phyloP scores from a whole-genome alignment of 2,329 filamentous ascomycete species.

The Stagonosporopsis chrysanthemi region DNA sequence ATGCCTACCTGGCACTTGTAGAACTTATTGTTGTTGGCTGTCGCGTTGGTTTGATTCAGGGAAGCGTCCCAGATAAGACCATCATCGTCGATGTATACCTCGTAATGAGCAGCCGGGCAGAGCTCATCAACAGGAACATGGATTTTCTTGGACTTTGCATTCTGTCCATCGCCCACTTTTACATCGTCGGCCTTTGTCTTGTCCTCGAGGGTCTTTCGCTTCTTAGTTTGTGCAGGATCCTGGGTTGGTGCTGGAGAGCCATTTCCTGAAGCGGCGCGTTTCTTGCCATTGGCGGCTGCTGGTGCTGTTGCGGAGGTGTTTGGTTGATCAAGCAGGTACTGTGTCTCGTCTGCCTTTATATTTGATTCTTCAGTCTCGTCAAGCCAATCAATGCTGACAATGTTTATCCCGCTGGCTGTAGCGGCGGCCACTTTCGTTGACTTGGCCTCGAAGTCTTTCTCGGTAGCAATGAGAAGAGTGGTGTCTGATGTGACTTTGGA shows the following conservation, averaged over 20 bases:
- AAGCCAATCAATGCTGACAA: conserved; percentile 70
- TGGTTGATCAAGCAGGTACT: conserved; percentile 44
- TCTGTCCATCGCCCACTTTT: conserved; percentile 56
- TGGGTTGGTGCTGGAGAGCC: conserved; percentile 19
- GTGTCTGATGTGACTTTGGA: conserved; percentile 58
- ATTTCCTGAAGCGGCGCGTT: conserved; percentile 35
- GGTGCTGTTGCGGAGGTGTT: conserved; percentile 8
- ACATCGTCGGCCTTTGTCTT: conserved; percentile 21
- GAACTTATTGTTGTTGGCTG: conserved; percentile 82
- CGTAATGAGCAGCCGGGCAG: conserved; percentile 43
- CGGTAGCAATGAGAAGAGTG: conserved; percentile 66
- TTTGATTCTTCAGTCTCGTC: conserved; percentile 59
- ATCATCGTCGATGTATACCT: conserved; percentile 71
- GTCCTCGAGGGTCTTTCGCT: conserved; percentile 36
- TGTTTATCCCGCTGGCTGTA: conserved; percentile 56
- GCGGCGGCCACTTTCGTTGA: conserved; percentile 63
- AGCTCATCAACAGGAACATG: conserved; percentile 59
- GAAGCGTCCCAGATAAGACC: conserved; percentile 79
- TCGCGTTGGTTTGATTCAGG: conserved; percentile 78
- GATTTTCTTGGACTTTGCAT: conserved; percentile 51
- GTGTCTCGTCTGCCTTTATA: conserved; percentile 49
- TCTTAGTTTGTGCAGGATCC: conserved; percentile 25
- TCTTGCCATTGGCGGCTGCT: conserved; percentile 36
- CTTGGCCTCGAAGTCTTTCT: conserved; percentile 59
- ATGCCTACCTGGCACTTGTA: conserved; percentile 71